Base-by-base conservation (phyloP, 345 rosid genomes). In the Lepidium africanum region DNA sequence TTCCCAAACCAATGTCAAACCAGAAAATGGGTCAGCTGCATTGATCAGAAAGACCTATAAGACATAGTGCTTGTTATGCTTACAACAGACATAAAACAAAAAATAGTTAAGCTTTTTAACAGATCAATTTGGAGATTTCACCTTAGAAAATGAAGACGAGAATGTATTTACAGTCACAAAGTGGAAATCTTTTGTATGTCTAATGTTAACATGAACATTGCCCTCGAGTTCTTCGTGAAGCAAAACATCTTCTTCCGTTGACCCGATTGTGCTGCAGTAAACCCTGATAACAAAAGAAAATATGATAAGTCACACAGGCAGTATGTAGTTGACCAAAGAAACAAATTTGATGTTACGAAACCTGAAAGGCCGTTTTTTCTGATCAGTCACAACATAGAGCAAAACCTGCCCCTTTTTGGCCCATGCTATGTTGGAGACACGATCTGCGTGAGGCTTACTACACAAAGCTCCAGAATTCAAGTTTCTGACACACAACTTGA, bases 381-480 rank as follows among this genome's bases (percentile, higher is more conserved):
- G 84, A 85, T 94, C 80, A 60, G 97, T 89, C 43, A 94, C 84
- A 40, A 85, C 96, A 84, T 91, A 94, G 69, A 94, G 77, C 85
- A 94, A 71, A 43, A 86, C 88, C 78, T 86, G 91, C 5, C 97
- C 96, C 38, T 82, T 85, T 82, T 83, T 91, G 4, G 88, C 95
- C 99, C 99, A 94, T 0, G 95, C 96, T 72, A 94, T 72, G 77
- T 80, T 85, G 0, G 97, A 94, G 54, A 94, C 97, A 48, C 81
- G 72, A 58, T 78, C 92, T 16, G 92, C 99, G 30, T 89, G 88
- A 79, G 93, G 99, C 81, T 86, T 89, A 75, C 92, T 78, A 75
- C 99, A 94, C 60, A 94, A 81, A 25, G 96, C 87, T 74, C 96
- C 93, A 23, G 99, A 89, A 71, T 85, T 87, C 76, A 91, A 77